A percentile compares a stretch with the other conserved stretches of the same genome.
Evolutionary conservation across 2,329 filamentous ascomycete species (phyloP).

Genomic region (Ophioceras dolichostomum): DNA sequence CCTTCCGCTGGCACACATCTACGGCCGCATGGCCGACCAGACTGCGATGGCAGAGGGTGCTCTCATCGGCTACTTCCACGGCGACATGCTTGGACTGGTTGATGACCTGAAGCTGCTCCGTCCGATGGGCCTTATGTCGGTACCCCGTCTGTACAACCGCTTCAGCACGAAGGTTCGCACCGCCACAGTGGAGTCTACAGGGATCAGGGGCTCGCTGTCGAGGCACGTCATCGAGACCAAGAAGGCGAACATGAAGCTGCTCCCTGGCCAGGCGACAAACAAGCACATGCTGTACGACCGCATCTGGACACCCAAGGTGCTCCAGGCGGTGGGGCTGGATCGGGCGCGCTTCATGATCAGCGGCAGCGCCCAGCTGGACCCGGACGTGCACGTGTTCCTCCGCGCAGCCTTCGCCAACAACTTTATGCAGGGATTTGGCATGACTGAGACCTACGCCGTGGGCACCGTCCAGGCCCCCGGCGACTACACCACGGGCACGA

Average conservation of each 20-base stretch:
- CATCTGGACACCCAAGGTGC: conserved; percentile 84
- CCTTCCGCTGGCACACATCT: conserved; percentile 89
- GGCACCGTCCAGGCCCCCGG: conserved; percentile 54
- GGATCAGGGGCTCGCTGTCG: conserved; percentile 70
- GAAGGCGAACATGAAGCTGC: conserved; percentile 61
- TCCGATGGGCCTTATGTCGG: conserved; percentile 75
- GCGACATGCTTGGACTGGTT: conserved; percentile 72
- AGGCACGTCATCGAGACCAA: conserved; percentile 72
- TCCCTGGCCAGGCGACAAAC: conserved; percentile 63
- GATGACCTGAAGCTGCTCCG: conserved; percentile 84
- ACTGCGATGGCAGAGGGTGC: conserved; percentile 58
- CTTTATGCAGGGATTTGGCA: conserved; percentile 79
- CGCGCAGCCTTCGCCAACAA: conserved; percentile 68
- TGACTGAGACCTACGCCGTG: conserved; percentile 86
- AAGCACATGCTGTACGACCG: conserved; percentile 68
- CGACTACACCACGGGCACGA: conserved; percentile 71
- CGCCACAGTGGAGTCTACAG: conserved; percentile 65
- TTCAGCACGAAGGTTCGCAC: conserved; percentile 76
- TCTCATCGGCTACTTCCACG: conserved; percentile 84
- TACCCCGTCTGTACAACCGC: conserved; percentile 83
- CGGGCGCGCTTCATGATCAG: conserved; percentile 63
- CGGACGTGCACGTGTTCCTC: conserved; percentile 77
- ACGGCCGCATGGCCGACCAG: conserved; percentile 75
- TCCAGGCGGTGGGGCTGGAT: conserved; percentile 70
- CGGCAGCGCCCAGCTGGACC: conserved; percentile 84